phyloP scores from a whole-genome alignment of 2,329 filamentous ascomycete species.

The Zymoseptoria brevis region DNA sequence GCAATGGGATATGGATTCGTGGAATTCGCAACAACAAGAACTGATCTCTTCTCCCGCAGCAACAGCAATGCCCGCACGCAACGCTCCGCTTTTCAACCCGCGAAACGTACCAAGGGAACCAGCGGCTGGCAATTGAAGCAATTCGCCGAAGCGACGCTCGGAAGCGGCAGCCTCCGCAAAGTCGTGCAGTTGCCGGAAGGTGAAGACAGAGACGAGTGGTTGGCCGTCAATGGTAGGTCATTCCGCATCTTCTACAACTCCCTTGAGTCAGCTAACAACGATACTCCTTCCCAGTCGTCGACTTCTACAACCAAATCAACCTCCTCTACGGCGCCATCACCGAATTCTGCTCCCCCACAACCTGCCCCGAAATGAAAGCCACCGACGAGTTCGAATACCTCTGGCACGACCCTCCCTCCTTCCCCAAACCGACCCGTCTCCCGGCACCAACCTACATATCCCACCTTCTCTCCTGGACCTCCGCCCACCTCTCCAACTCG shows the following conservation, averaged over 20 bases:
- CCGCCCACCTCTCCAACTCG: constrained; percentile 92
- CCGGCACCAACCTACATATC: constrained; percentile 95
- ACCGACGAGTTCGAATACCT: constrained; percentile 99
- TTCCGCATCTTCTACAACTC: not conserved
- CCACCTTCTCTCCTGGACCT: constrained; percentile 95
- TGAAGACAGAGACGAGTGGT: constrained; percentile 95
- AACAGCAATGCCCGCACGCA: constrained; percentile 47
- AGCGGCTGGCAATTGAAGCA: constrained; percentile 90
- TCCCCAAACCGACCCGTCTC: constrained; percentile 96
- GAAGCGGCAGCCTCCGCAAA: constrained; percentile 88
- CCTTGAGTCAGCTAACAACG: not conserved
- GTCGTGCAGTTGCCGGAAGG: constrained; percentile 95
- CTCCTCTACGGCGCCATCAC: constrained; percentile 97
- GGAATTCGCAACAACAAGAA: constrained; percentile 19
- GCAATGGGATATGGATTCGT: constrained; percentile 18
- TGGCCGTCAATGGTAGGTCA: constrained; percentile 83
- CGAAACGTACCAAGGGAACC: constrained; percentile 75
- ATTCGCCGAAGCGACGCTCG: constrained; percentile 94
- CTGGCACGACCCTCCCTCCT: constrained; percentile 93
- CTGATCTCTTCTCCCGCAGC: constrained; percentile 33
- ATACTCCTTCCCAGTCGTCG: constrained; percentile 62
- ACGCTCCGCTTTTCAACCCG: constrained; percentile 83
- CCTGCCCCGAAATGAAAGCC: constrained; percentile 99
- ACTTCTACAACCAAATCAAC: constrained; percentile 99
- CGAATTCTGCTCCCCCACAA: constrained; percentile 95